phyloP scores from a whole-genome alignment of 352 stramenopile species.

The Pythium oligandrum region DNA sequence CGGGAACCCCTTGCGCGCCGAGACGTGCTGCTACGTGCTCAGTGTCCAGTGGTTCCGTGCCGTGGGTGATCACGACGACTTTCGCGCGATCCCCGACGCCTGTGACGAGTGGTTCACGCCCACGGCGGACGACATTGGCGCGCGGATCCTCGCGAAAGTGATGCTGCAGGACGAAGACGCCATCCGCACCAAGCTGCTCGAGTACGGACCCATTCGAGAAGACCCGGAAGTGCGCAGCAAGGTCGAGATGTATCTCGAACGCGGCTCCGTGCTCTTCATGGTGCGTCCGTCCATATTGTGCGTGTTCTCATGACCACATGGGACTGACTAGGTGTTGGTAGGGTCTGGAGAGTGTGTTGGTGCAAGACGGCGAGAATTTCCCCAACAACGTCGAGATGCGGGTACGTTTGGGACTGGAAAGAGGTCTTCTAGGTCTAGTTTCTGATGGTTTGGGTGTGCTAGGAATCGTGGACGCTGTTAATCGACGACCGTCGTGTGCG shows the following conservation, averaged over 20 bases:
- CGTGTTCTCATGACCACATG: neutral
- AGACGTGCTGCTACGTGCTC: conserved; percentile 69
- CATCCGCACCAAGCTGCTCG: conserved; percentile 73
- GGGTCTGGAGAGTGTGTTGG: conserved; percentile 26
- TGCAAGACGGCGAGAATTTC: conserved; percentile 60
- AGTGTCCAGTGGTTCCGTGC: conserved; percentile 74
- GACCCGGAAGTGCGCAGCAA: conserved; percentile 81
- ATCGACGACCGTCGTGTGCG: conserved; percentile 74
- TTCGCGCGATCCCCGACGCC: conserved; percentile 46
- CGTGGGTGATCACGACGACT: conserved; percentile 57
- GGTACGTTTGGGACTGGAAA: conserved; percentile 22
- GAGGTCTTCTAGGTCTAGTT: neutral
- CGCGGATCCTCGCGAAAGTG: conserved; percentile 68
- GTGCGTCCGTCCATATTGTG: conserved; percentile 10
- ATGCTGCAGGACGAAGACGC: conserved; percentile 69
- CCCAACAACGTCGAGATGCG: conserved; percentile 51
- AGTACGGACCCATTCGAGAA: conserved; percentile 80
- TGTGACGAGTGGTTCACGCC: conserved; percentile 71
- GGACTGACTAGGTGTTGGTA: conserved; percentile 1
- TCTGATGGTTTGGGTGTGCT: neutral
- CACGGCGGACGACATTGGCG: conserved; percentile 75
- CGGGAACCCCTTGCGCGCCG: conserved; percentile 46
- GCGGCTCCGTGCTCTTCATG: conserved; percentile 82
- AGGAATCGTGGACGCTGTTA: conserved; percentile 82
- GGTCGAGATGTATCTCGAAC: conserved; percentile 80